A percentile compares a stretch with the other conserved stretches of the same genome.
These are phyloP conservation scores for Copromyces sp. DNA, from an alignment of 495 filamentous ascomycete species.

Conservation along the genomic window DNA sequence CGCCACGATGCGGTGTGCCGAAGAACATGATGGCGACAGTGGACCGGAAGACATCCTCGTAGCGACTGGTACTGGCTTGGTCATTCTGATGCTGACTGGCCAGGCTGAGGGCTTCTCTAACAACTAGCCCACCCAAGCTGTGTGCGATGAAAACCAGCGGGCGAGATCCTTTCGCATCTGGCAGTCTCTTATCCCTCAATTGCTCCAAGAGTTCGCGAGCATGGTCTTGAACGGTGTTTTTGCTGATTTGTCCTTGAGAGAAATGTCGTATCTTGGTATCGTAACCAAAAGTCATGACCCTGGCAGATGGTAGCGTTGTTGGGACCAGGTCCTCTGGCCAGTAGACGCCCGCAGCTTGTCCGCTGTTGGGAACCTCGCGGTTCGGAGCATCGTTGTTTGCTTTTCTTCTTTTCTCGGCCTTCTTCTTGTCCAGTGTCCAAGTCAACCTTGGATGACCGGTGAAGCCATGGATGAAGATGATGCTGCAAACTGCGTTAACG, in stretches of 20 bases:
- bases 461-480: slow-evolving; percentile 20
- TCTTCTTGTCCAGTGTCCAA: slow-evolving; percentile 5
- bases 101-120: neutral
- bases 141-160: neutral
- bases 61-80: neutral
- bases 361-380: neutral
- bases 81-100: neutral
- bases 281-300: neutral
- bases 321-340: neutral
- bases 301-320: neutral
- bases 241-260: neutral
- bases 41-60: neutral
- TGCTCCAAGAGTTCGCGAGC: neutral
- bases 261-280: neutral
- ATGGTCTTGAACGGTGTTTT: neutral
- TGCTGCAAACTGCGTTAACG: neutral
- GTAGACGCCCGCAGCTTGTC: neutral
- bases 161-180: neutral
- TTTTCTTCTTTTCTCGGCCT: neutral
- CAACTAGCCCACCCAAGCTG: neutral
- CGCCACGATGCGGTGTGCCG: slow-evolving; percentile 1
- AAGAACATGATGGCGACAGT: slow-evolving; percentile 8
- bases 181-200: neutral
- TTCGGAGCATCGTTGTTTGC: neutral
- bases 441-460: slow-evolving; percentile 15